phyloP scores from a whole-genome alignment of 257 asterid genomes.

The Gynochthodes officinalis region DNA sequence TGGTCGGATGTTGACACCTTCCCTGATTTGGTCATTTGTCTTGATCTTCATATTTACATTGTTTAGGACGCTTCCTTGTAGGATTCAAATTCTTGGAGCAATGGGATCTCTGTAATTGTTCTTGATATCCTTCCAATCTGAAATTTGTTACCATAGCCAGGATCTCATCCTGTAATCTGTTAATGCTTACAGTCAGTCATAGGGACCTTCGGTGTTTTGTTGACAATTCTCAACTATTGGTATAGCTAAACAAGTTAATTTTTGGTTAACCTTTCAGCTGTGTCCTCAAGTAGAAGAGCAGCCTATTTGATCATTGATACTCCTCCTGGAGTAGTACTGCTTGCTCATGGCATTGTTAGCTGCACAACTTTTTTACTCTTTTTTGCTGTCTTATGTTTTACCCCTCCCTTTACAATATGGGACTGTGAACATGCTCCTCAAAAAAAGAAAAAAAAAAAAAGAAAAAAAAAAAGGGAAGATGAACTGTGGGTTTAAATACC shows the following conservation, averaged over 20 bases:
- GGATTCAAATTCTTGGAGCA: neutral
- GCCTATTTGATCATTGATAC: neutral
- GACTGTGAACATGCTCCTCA: neutral
- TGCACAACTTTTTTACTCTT: neutral
- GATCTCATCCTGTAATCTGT: neutral
- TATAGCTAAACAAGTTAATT: neutral
- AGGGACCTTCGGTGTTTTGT: neutral
- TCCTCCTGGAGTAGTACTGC: neutral
- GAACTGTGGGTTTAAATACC: neutral
- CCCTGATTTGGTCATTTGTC: neutral
- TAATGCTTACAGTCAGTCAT: neutral
- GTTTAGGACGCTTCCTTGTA: neutral
- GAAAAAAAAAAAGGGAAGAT: neutral
- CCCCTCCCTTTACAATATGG: neutral
- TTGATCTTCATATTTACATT: no score
- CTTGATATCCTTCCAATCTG: neutral
- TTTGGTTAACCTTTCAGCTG: neutral
- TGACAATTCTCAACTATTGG: neutral
- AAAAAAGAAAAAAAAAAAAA: neutral
- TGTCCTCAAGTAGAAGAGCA: neutral
- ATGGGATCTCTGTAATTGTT: neutral
- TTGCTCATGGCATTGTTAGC: neutral
- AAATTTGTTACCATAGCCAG: no score
- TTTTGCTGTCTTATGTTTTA: neutral
- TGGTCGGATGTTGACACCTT: neutral